Evolutionary conservation across 129 eudicot genomes (phyloP).

Genomic region (Centaurea solstitialis): DNA sequence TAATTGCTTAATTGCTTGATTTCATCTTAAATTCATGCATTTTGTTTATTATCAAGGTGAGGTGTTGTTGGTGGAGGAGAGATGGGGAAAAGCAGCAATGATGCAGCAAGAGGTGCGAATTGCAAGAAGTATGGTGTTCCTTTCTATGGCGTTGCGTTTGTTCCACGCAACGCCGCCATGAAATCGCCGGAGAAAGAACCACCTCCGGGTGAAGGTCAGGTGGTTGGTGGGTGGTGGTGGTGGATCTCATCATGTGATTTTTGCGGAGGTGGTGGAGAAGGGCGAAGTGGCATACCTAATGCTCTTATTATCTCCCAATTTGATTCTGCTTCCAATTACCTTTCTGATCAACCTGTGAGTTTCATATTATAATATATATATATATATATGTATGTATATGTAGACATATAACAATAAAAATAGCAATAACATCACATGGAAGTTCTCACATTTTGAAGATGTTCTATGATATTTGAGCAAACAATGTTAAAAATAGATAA

Average conservation of each 20-base stretch:
- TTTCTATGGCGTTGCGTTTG: conserved; percentile 75
- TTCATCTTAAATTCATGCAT: conserved; percentile 2
- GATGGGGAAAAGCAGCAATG: conserved; percentile 20
- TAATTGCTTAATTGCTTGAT: conserved; percentile 7
- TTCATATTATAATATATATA: too few species aligned
- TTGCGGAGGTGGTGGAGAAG: conserved; percentile 97
- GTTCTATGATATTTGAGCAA: neutral
- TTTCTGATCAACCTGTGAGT: conserved; percentile 82
- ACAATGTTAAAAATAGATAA: neutral
- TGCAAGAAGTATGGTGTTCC: conserved; percentile 85
- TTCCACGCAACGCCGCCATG: conserved; percentile 44
- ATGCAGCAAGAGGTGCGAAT: conserved; percentile 20
- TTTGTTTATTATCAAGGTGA: conserved; percentile 8
- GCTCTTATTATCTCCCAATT: conserved; percentile 63
- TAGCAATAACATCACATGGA: too few species aligned
- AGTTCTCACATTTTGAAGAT: neutral
- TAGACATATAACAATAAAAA: too few species aligned
- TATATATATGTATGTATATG: too few species aligned
- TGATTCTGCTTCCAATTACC: conserved; percentile 52
- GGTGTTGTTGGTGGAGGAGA: neutral
- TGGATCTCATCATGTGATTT: conserved; percentile 39
- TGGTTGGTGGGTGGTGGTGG: conserved; percentile 6
- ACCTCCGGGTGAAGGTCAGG: conserved; percentile 14
- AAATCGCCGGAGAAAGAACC: conserved; percentile 20
- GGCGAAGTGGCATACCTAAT: conserved; percentile 89